Evolutionary conservation across 306 rosid genomes (phyloP).

Genomic region (Trichosanthes cucumerina): DNA sequence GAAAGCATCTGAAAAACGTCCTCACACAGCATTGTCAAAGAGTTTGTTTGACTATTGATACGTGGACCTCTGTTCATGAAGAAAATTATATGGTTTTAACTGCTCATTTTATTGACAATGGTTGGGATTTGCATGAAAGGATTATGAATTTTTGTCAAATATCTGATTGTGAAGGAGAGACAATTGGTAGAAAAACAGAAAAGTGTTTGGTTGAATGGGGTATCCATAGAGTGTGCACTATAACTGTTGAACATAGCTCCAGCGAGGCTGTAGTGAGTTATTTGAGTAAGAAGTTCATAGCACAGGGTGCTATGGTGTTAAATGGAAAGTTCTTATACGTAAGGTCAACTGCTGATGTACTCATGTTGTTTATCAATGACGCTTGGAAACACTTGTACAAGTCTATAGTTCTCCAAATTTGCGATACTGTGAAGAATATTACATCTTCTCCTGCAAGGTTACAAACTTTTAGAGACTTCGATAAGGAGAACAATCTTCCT

Average conservation of each 20-base stretch:
- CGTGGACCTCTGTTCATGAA: background rate
- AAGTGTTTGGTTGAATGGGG: constrained; percentile 6
- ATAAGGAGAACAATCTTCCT: background rate
- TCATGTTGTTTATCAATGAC: background rate
- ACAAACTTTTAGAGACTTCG: background rate
- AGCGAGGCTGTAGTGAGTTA: background rate
- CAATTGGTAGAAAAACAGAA: background rate
- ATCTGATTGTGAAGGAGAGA: background rate
- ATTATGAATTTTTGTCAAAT: background rate
- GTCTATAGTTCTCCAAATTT: background rate
- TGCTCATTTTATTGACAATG: background rate
- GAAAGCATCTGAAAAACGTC: background rate
- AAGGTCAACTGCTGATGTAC: background rate
- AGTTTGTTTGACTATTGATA: background rate
- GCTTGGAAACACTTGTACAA: background rate
- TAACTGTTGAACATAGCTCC: background rate
- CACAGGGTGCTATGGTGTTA: background rate
- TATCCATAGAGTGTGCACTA: background rate
- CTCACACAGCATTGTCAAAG: background rate
- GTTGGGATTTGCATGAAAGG: background rate
- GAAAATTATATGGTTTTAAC: background rate
- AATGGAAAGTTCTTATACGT: background rate
- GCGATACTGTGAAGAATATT: background rate
- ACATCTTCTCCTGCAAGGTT: background rate
- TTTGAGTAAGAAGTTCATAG: background rate